phyloP scores from a whole-genome alignment of 805 yeast species.

The Clavispora asparagi region DNA sequence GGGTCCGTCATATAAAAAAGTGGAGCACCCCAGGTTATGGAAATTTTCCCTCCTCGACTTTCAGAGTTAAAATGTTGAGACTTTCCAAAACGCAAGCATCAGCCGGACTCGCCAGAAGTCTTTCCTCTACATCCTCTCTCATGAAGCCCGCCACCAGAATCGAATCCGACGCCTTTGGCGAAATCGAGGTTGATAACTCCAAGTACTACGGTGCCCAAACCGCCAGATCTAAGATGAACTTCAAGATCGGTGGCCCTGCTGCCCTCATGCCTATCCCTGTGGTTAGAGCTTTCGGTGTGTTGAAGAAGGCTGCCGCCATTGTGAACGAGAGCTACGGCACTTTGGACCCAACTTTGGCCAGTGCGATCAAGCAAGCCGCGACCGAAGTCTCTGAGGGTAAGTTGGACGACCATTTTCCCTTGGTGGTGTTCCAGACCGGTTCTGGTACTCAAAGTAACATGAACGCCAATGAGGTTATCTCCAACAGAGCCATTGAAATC shows the following conservation, averaged over 20 bases:
- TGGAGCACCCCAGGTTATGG: neutral
- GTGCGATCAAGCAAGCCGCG: constrained; percentile 89
- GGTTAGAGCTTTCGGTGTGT: constrained; percentile 84
- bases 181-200: constrained; percentile 80
- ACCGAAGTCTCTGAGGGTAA: constrained; percentile 92
- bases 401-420: constrained; percentile 89
- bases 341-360: constrained; percentile 77
- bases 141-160: constrained; percentile 45
- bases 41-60: neutral
- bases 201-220: constrained; percentile 99
- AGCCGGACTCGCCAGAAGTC: constrained; percentile 18
- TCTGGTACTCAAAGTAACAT: constrained; percentile 98
- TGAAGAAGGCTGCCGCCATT: constrained; percentile 91
- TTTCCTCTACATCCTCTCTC: constrained; percentile 23
- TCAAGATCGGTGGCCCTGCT: constrained; percentile 90
- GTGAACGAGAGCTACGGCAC: constrained; percentile 78
- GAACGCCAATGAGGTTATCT: constrained; percentile 98
- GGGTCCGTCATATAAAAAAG: constrained; percentile 2
- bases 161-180: constrained; percentile 96
- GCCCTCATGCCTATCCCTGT: constrained; percentile 91
- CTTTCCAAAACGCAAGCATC: constrained; percentile 7
- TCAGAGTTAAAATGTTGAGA: constrained; percentile 12
- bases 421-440: constrained; percentile 98
- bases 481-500: constrained; percentile 95
- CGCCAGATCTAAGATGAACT: constrained; percentile 86